Conservation (phyloP, 179 eudicot species). For the Camellia oleifera region DNA sequence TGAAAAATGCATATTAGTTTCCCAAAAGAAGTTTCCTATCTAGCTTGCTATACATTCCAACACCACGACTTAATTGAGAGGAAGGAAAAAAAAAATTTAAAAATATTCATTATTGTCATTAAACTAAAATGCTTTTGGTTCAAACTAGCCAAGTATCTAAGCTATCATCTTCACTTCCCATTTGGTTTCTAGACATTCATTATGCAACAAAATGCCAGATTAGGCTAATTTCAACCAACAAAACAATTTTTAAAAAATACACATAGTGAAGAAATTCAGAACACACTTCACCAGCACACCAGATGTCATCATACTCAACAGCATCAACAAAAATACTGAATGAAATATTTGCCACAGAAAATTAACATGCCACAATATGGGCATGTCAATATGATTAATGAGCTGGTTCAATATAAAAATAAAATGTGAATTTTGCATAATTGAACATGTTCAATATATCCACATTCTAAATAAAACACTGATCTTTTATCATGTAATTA, state of each 20-base stretch:
- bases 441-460: neutral
- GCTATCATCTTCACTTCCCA: no score
- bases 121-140: no score
- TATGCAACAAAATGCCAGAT: neutral
- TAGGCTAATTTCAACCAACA: neutral
- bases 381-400: neutral
- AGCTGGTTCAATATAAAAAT: neutral
- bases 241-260: neutral
- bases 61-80: neutral
- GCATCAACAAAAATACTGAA: neutral
- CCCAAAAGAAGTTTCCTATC: neutral
- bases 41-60: neutral
- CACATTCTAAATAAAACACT: neutral
- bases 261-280: neutral
- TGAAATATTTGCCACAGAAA: neutral
- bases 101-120: no score
- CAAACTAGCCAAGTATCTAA: no score
- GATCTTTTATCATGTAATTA: neutral
- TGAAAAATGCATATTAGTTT: neutral
- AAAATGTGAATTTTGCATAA: neutral
- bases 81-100: neutral
- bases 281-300: neutral
- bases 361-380: neutral
- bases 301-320: neutral
- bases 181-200: no score